Evolutionary conservation across 2,329 filamentous ascomycete genomes (phyloP).

Genomic region (Cordyceps pruinosa): DNA sequence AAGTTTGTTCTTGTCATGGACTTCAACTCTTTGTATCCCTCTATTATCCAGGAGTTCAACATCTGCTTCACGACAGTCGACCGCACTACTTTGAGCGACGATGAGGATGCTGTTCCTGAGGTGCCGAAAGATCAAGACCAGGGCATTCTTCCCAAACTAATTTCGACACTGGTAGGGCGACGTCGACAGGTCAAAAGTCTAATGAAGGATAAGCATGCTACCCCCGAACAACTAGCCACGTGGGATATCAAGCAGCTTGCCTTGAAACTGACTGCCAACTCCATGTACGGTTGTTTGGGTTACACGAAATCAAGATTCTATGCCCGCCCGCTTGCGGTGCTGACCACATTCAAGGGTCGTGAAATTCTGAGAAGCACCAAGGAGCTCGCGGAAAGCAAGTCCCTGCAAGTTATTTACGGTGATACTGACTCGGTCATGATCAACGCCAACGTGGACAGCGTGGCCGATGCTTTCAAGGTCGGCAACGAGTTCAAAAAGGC

Average conservation of each 20-base stretch:
- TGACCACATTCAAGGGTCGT: constrained; percentile 94
- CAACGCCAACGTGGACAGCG: constrained; percentile 93
- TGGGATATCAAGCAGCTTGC: constrained; percentile 99
- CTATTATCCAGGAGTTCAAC: constrained; percentile 98
- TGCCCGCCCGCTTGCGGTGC: constrained; percentile 84
- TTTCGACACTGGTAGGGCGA: constrained; percentile 82
- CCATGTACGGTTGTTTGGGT: constrained; percentile 98
- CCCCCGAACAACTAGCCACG: constrained; percentile 76
- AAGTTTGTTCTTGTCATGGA: constrained; percentile 99
- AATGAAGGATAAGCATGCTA: constrained; percentile 91
- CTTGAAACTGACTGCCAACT: constrained; percentile 95
- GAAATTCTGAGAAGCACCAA: constrained; percentile 96
- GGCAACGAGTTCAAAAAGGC: constrained; percentile 91
- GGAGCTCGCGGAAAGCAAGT: constrained; percentile 84
- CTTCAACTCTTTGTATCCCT: constrained; percentile 98
- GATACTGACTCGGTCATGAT: constrained; percentile 99
- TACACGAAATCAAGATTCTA: constrained; percentile 98
- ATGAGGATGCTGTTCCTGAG: constrained; percentile 84
- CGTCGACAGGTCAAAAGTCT: constrained; percentile 89
- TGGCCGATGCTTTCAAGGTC: constrained; percentile 82
- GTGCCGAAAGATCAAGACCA: constrained; percentile 71
- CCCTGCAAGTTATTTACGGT: constrained; percentile 93
- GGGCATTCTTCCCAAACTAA: constrained; percentile 83
- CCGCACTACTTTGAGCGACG: constrained; percentile 57
- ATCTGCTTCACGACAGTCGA: constrained; percentile 99